Conservation (phyloP, 176 grass and related monocot species). For the Bromus sterilis region DNA sequence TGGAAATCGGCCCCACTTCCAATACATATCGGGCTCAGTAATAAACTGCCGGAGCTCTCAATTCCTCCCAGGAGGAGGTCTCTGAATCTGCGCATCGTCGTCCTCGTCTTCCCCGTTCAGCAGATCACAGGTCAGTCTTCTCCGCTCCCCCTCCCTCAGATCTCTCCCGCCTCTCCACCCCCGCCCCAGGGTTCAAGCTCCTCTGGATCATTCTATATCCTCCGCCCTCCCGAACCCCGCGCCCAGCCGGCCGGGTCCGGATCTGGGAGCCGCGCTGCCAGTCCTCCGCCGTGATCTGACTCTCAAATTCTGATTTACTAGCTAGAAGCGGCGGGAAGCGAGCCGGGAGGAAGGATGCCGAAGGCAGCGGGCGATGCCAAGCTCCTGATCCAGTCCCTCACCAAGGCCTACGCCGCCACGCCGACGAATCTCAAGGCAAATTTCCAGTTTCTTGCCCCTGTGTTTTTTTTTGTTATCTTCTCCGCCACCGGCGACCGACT, state of each 20-base stretch:
- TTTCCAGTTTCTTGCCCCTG: background rate
- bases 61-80: too few relatives aligned
- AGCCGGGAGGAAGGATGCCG: slow-evolving; percentile 32
- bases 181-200: background rate
- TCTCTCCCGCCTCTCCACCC: background rate
- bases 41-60: background rate
- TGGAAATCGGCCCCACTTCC: too few relatives aligned
- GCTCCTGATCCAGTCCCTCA: slow-evolving; percentile 61
- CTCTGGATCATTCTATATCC: background rate
- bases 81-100: background rate
- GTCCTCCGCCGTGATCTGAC: background rate
- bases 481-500: background rate
- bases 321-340: background rate
- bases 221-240: background rate
- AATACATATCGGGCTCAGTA: too few relatives aligned
- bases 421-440: slow-evolving; percentile 66
- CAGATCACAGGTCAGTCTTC: background rate
- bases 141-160: background rate
- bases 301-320: background rate
- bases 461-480: too few relatives aligned
- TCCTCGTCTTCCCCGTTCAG: background rate
- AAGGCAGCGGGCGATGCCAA: slow-evolving; percentile 42
- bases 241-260: background rate
- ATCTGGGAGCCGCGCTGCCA: background rate
- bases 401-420: slow-evolving; percentile 59